Evolutionary conservation across 1,139 yeast species (phyloP).

Genomic region (Zygosaccharomyces sapae): DNA sequence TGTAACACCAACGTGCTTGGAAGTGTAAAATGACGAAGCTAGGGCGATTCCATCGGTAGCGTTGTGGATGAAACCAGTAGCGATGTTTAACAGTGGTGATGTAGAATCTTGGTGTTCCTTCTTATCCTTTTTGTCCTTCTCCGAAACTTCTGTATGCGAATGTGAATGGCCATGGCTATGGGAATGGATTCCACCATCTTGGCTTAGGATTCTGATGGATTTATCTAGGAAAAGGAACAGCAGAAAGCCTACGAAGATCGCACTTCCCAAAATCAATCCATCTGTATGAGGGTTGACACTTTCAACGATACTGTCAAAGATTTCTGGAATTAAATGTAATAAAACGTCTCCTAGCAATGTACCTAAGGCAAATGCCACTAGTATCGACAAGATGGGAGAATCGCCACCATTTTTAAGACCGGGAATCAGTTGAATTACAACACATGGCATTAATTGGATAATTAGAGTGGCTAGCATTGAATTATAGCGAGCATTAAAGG

Average conservation of each 20-base stretch:
- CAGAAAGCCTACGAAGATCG: conserved; percentile 54
- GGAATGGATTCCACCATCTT: conserved; percentile 37
- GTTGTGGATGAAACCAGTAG: conserved; percentile 65
- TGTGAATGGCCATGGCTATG: conserved; percentile 40
- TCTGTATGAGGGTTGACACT: conserved; percentile 4
- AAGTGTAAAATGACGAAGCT: conserved; percentile 58
- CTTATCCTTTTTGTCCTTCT: not conserved
- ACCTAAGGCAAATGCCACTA: conserved; percentile 67
- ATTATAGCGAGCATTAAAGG: conserved; percentile 41
- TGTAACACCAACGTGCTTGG: conserved; percentile 54
- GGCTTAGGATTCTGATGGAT: conserved; percentile 45
- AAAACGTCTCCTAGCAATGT: conserved; percentile 67
- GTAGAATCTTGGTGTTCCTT: not conserved
- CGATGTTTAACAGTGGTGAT: conserved; percentile 43
- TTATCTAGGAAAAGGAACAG: conserved; percentile 56
- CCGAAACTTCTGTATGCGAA: conserved; percentile 16
- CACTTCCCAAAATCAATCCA: conserved; percentile 40
- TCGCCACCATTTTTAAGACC: conserved; percentile 33
- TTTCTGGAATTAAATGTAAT: conserved; percentile 59
- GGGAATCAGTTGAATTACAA: conserved; percentile 51
- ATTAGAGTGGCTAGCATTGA: conserved; percentile 58
- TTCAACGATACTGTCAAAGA: conserved; percentile 11
- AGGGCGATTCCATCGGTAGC: conserved; percentile 68
- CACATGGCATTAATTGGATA: conserved; percentile 59
- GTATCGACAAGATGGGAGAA: conserved; percentile 44